Base-by-base conservation (phyloP, 441 rosid genomes). In the Gossypium davidsonii region DNA sequence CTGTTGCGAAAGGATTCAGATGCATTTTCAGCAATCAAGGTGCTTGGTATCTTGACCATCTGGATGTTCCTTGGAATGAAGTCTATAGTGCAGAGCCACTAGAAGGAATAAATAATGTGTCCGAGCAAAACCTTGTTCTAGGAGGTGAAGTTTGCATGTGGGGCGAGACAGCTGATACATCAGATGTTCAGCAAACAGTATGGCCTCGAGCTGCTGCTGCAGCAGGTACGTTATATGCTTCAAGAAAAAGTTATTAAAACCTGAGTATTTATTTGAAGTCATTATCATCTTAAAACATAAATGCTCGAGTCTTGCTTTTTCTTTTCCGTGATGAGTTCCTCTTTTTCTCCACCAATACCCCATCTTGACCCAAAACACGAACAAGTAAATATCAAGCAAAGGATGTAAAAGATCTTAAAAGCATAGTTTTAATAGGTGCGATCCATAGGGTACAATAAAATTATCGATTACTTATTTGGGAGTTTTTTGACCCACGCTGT, bases 81-180 rank as follows among this genome's bases (percentile, higher is more conserved):
- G 87, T 86, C 63, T 94, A 94, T 76, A 82, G 67, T 6, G 92
- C 96, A 0, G 97, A 94, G 79, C 97, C 97, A 21, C 72, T 91
- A 0, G 88, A 91, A 72, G 98, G 93, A 76, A 91, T 94, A 75
- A 3, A 70, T 2, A 79, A 85, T 76, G 61, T 81, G 81, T 82
- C 91, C 7, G 76, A 73, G 60, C 91, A 92, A 76, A 77, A 85
- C 64, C 93, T 94, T 73, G 92, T 94, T 75, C 81, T 92, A 4
- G 97, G 98, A 75, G 98, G 98, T 71, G 94, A 91, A 91, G 98
- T 91, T 77, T 94, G 98, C 81, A 90, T 94, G 98, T 94, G 98
- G 99, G 90, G 81, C 11, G 98, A 94, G 84, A 88, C 87, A 68
- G 89, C 91, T 56, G 98, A 94, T 77, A 64, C 97, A 21, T 94